A percentile compares a stretch with the other conserved stretches of the same genome.
phyloP scores from a whole-genome alignment of 345 rosid species.

The Euphorbia lathyris region DNA sequence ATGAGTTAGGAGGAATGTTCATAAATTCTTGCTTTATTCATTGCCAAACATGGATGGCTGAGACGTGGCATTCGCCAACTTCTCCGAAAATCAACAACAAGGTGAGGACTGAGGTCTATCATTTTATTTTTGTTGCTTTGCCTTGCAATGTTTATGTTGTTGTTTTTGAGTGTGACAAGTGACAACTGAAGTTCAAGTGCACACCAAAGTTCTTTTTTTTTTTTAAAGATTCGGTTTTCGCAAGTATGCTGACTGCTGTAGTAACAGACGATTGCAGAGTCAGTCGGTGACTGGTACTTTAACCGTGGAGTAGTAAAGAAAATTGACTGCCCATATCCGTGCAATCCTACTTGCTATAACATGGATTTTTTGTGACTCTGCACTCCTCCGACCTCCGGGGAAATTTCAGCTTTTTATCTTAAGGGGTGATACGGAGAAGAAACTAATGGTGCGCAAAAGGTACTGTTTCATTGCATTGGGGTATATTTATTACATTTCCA shows the following conservation, averaged over 20 bases:
- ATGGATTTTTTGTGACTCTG: conserved; percentile 39
- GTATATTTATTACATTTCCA: too few species aligned
- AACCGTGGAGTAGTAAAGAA: conserved; percentile 49
- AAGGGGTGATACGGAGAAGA: too few species aligned
- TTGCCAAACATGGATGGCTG: conserved; percentile 61
- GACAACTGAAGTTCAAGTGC: not conserved
- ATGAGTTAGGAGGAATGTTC: conserved; percentile 53
- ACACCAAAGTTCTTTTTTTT: too few species aligned
- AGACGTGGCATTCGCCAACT: conserved; percentile 68
- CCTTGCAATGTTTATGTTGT: not conserved
- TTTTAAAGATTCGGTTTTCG: too few species aligned
- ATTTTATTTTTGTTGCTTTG: not conserved
- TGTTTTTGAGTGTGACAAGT: not conserved
- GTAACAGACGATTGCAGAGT: conserved; percentile 77
- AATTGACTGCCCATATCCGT: conserved; percentile 86
- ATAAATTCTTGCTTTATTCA: conserved; percentile 81
- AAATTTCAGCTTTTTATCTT: too few species aligned
- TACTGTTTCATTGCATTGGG: too few species aligned
- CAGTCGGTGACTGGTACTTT: conserved; percentile 91
- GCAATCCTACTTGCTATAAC: conserved; percentile 81
- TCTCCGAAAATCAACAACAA: conserved; percentile 65
- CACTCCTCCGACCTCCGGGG: not conserved
- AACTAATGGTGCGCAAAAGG: too few species aligned
- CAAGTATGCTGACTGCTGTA: too few species aligned
- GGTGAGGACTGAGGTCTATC: conserved; percentile 41